Evolutionary conservation across 139 green algal species (phyloP), one percentile per base, ranked within the genome.

Genomic region (Chlamydomonas schloesseri): DNA sequence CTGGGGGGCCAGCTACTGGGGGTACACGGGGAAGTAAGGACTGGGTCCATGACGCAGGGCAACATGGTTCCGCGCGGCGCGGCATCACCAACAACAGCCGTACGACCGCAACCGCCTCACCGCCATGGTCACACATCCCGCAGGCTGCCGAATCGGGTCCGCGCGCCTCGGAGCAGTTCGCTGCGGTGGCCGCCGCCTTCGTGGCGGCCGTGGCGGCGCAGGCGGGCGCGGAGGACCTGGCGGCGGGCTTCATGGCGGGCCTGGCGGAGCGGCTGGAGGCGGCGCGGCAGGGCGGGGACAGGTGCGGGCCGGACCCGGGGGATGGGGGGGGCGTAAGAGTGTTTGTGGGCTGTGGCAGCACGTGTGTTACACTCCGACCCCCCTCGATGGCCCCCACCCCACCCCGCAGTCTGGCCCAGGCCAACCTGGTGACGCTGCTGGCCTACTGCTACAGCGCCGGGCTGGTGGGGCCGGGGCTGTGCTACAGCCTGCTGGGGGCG

Each of bases 141-240:
- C 42, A 94, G 58, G 94, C 95, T 6, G 94, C 85, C 26, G 92
- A 91, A 26, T 89, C 95, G 75, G 96, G 96, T 0, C 96, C 96
- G 0, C 90, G 94, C 2, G 96, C 95, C 6, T 93, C 91, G 4
- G 93, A 96, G 62, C 84, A 92, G 71, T 98, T 98, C 91, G 89
- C 93, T 0, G 92, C 91, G 10, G 93, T 97, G 26, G 91, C 91
- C 0, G 93, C 95, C 0, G 92, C 93, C 4, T 92, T 94, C 58
- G 87, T 98, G 57, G 78, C 93, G 62, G 95, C 76, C 26, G 60
- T 97, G 73, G 88, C 94, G 18, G 94, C 87, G 20, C 60, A 36
- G 69, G 89, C 83, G 34, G 58, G 83, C 46, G 85, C 84, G 62
- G 71, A 88, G 72, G 94, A 94, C 65, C 55, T 97, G 29, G 88